phyloP scores from a whole-genome alignment of 306 rosid species.

The Dalbergia cochinchinensis region DNA sequence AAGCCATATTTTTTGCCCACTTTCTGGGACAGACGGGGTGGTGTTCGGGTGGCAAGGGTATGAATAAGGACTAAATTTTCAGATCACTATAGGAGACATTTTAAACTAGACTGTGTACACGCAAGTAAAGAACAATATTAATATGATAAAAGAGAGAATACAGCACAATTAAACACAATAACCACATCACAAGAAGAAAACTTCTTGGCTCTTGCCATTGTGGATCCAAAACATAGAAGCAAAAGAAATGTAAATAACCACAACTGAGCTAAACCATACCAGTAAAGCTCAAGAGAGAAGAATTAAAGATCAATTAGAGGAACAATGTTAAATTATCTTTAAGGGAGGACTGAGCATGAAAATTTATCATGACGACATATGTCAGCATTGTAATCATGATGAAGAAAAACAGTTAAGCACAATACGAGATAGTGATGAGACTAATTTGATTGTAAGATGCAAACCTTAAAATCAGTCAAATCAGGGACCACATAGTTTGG shows the following conservation, averaged over 20 bases:
- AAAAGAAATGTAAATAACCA: not conserved
- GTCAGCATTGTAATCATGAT: constrained; percentile 20
- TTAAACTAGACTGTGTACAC: constrained; percentile 5
- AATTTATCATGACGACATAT: not conserved
- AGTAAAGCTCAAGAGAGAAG: constrained; percentile 11
- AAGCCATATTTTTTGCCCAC: not conserved
- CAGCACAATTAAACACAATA: not conserved
- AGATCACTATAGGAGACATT: constrained; percentile 6
- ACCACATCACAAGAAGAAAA: constrained; percentile 13
- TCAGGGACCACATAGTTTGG: constrained; percentile 73
- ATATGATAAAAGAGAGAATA: not conserved
- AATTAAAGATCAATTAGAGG: not conserved
- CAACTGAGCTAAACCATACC: constrained; percentile 18
- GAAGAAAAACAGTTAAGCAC: constrained; percentile 28
- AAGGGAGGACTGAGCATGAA: not conserved
- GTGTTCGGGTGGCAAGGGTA: not conserved
- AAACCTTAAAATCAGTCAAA: constrained; percentile 68
- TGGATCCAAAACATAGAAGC: constrained; percentile 10
- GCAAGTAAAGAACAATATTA: constrained; percentile 3
- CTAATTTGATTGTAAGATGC: constrained; percentile 23
- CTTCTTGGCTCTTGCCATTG: constrained; percentile 27
- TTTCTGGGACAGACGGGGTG: not conserved
- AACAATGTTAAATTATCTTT: constrained; percentile 16
- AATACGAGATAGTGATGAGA: not conserved
- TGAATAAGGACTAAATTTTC: constrained; percentile 6